Conservation (phyloP, 305 asterid species). For the Rubia tinctorum region DNA sequence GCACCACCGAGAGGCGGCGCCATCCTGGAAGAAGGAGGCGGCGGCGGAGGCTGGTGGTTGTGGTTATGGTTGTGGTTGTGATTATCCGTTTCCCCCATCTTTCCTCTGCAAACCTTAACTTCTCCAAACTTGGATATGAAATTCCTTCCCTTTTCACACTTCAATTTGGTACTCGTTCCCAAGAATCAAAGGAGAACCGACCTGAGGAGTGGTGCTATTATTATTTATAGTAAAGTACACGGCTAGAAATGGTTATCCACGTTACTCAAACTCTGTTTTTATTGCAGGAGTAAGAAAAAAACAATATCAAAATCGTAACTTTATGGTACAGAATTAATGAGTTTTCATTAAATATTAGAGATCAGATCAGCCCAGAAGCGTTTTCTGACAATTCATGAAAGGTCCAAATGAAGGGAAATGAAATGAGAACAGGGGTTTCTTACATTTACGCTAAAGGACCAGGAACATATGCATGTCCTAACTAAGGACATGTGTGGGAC, state of each 20-base stretch:
- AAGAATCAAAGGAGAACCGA: neutral
- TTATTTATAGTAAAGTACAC: neutral
- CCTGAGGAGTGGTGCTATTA: neutral
- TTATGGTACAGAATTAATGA: neutral
- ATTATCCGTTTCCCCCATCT: constrained; percentile 71
- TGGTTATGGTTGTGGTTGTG: constrained; percentile 24
- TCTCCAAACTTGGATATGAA: neutral
- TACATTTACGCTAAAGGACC: constrained; percentile 32
- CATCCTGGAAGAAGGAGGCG: constrained; percentile 38
- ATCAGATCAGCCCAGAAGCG: constrained; percentile 7
- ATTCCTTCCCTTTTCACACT: neutral
- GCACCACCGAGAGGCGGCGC: constrained; percentile 81
- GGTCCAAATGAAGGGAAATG: constrained; percentile 5
- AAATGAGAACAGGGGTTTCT: neutral
- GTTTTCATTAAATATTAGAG: neutral
- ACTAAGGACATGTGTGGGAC: constrained; percentile 1
- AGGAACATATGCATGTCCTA: constrained; percentile 36
- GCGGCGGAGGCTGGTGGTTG: constrained; percentile 28
- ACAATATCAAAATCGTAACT: neutral
- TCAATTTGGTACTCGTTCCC: neutral
- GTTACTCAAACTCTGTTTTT: neutral
- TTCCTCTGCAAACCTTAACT: neutral
- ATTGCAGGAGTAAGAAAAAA: neutral
- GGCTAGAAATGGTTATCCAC: neutral
- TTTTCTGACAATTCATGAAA: constrained; percentile 14